These are phyloP conservation scores for Beta macrorhiza DNA, from an alignment of 179 eudicot genomes.

Conservation along the genomic window DNA sequence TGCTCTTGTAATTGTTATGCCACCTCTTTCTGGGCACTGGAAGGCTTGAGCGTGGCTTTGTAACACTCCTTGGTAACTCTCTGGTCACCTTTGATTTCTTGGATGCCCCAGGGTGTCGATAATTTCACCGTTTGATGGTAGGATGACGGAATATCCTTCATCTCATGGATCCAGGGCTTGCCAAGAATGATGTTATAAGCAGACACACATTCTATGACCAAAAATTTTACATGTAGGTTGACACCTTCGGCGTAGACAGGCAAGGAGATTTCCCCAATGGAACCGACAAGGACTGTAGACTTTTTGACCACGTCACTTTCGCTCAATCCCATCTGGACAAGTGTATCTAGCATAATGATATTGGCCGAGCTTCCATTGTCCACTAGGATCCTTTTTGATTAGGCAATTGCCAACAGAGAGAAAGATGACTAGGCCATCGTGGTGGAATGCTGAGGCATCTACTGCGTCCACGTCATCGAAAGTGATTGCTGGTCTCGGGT, in stretches of 20 bases:
- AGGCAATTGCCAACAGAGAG: too few species aligned
- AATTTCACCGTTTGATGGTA: too few species aligned
- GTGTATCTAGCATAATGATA: neutral
- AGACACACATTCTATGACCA: neutral
- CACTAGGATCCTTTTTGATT: neutral
- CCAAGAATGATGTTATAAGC: neutral
- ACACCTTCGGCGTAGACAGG: neutral
- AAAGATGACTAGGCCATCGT: too few species aligned
- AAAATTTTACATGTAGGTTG: neutral
- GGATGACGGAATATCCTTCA: neutral
- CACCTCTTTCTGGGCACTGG: neutral
- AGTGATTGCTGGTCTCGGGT: too few species aligned
- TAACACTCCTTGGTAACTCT: neutral
- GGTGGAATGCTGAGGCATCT: too few species aligned
- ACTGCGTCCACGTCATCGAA: too few species aligned
- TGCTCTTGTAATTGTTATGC: too few species aligned
- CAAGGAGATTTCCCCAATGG: neutral
- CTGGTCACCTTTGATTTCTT: neutral
- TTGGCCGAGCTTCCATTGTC: conserved; percentile 15
- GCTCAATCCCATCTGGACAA: neutral
- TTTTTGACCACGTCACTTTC: neutral
- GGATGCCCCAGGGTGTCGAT: neutral
- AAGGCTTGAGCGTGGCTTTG: neutral
- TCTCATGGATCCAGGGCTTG: conserved; percentile 3
- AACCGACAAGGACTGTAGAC: neutral